phyloP scores from a whole-genome alignment of 345 rosid species.

The Odontarrhena argentea region DNA sequence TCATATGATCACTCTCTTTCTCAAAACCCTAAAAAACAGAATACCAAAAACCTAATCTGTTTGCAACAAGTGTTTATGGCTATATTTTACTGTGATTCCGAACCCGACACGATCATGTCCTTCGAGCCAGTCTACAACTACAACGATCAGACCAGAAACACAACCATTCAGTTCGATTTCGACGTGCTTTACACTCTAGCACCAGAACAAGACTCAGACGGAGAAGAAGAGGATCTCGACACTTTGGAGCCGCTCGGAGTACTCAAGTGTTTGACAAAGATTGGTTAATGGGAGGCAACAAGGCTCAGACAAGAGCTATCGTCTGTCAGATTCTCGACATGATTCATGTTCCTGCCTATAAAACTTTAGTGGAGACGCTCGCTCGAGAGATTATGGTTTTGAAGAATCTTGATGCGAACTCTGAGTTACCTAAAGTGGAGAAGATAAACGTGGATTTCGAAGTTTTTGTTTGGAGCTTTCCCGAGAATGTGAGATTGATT shows the following conservation, averaged over 20 bases:
- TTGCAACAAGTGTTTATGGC: too few species aligned
- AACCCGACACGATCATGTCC: not conserved
- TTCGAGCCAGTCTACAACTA: not conserved
- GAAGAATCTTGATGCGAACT: not conserved
- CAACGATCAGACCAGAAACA: not conserved
- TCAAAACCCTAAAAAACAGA: too few species aligned
- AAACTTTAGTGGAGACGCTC: not conserved
- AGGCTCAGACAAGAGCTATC: not conserved
- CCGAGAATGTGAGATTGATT: not conserved
- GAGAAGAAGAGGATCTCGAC: not conserved
- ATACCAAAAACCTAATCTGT: too few species aligned
- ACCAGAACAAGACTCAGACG: constrained; percentile 1
- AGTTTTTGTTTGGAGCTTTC: not conserved
- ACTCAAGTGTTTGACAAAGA: not conserved
- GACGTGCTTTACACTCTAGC: not conserved
- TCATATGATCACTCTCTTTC: too few species aligned
- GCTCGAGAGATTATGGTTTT: not conserved
- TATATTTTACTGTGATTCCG: not conserved
- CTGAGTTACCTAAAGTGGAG: not conserved
- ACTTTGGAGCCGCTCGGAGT: not conserved
- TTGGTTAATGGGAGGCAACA: not conserved
- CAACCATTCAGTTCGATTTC: not conserved
- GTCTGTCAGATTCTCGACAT: not conserved
- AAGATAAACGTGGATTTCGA: not conserved
- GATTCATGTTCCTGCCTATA: not conserved